Conservation (phyloP, 768 basidiomycete genomes). For the Tricholoma furcatifolium region DNA sequence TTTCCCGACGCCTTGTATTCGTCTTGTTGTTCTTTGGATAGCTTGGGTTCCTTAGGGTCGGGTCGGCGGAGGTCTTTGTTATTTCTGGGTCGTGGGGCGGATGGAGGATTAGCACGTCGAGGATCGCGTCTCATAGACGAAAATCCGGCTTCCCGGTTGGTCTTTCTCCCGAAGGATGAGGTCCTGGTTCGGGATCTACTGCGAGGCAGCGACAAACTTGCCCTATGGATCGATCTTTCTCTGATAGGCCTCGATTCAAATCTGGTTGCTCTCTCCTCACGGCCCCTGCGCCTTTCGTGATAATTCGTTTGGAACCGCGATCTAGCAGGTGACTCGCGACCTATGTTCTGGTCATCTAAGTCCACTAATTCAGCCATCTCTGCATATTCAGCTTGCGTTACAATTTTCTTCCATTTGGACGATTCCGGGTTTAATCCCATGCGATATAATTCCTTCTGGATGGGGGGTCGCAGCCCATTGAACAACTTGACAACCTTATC, state of each 20-base stretch:
- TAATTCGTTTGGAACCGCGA: no score
- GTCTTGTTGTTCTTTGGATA: neutral
- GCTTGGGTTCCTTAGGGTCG: neutral
- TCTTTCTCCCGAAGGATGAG: no score
- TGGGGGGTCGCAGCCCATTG: conserved; percentile 23
- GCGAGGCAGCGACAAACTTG: no score
- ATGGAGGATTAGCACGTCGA: no score
- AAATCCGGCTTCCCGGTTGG: neutral
- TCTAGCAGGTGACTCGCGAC: no score
- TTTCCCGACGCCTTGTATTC: neutral
- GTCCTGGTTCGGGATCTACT: no score
- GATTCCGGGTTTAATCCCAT: conserved; percentile 25
- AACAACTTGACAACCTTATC: conserved; percentile 35
- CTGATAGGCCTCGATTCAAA: neutral
- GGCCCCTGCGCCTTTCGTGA: neutral
- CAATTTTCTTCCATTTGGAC: conserved; percentile 25
- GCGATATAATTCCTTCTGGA: conserved; percentile 28
- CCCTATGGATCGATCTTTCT: no score
- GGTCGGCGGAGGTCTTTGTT: neutral
- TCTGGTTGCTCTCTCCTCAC: neutral
- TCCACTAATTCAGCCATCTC: conserved; percentile 21
- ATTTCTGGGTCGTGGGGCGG: no score
- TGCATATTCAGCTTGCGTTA: conserved; percentile 20
- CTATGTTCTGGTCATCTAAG: neutral
- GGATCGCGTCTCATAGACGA: neutral